These are phyloP conservation scores for Nicotiana sylvestris DNA, from an alignment of 257 asterid genomes.

Conservation along the genomic window DNA sequence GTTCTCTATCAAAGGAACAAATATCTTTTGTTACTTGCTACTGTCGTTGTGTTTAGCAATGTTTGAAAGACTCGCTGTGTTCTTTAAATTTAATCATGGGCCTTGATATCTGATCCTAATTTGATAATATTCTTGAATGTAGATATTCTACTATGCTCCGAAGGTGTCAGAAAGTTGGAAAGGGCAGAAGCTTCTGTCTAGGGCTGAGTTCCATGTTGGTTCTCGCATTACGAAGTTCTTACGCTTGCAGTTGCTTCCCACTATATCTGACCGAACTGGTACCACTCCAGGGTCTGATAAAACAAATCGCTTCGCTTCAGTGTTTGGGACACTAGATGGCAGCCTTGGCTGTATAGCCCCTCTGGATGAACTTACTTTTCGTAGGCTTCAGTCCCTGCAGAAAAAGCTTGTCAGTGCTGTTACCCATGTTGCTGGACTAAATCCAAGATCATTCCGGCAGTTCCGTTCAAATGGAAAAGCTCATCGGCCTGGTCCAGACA, in stretches of 20 bases:
- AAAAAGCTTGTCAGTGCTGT: constrained; percentile 87
- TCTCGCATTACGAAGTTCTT: constrained; percentile 85
- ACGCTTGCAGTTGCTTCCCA: constrained; percentile 85
- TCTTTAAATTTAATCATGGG: neutral
- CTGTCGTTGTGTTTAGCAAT: neutral
- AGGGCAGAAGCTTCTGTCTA: constrained; percentile 90
- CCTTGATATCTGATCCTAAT: neutral
- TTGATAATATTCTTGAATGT: constrained; percentile 15
- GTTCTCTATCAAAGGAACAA: neutral
- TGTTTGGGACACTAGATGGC: constrained; percentile 90
- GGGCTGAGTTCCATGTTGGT: constrained; percentile 97
- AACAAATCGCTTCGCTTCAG: constrained; percentile 85
- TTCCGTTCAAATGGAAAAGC: constrained; percentile 89
- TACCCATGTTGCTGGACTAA: constrained; percentile 85
- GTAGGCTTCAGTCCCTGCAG: constrained; percentile 95
- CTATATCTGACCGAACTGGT: constrained; percentile 53
- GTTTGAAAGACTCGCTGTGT: neutral
- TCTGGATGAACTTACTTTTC: constrained; percentile 88
- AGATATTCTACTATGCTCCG: constrained; percentile 94
- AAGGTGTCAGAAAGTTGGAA: constrained; percentile 94
- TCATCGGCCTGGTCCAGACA: constrained; percentile 98
- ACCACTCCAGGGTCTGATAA: constrained; percentile 68
- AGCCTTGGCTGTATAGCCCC: constrained; percentile 97
- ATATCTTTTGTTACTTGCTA: constrained; percentile 1
- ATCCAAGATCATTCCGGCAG: constrained; percentile 85